phyloP scores from a whole-genome alignment of 257 asterid genomes.

The Capsicum pubescens region DNA sequence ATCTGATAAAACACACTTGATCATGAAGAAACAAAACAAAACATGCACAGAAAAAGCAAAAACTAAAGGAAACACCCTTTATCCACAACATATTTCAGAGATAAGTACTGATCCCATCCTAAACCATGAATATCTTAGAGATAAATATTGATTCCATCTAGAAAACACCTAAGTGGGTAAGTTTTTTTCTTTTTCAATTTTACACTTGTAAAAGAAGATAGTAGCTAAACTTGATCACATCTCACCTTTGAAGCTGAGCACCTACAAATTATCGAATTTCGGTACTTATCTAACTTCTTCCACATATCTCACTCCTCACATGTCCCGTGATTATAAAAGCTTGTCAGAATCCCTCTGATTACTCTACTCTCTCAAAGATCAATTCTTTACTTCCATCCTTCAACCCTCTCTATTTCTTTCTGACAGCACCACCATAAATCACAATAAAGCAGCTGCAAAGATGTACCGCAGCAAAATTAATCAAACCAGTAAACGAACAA shows the following conservation, averaged over 20 bases:
- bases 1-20: background rate
- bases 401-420: conserved; percentile 9
- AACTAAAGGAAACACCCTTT: background rate
- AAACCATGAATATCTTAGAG: background rate
- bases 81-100: background rate
- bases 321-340: background rate
- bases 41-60: background rate
- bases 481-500: background rate
- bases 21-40: conserved; percentile 11
- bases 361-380: background rate
- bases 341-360: background rate
- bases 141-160: background rate
- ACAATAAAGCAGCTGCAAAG: background rate
- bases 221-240: background rate
- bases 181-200: background rate
- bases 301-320: background rate
- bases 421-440: background rate
- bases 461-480: background rate
- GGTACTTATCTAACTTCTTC: background rate
- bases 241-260: background rate
- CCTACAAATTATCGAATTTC: background rate
- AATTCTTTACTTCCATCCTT: background rate
- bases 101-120: background rate
- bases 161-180: background rate
- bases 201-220: background rate